Evolutionary conservation across 2,329 filamentous ascomycete genomes (phyloP), one percentile per base, ranked within the genome.

Genomic region (Aspergillus sp.): DNA sequence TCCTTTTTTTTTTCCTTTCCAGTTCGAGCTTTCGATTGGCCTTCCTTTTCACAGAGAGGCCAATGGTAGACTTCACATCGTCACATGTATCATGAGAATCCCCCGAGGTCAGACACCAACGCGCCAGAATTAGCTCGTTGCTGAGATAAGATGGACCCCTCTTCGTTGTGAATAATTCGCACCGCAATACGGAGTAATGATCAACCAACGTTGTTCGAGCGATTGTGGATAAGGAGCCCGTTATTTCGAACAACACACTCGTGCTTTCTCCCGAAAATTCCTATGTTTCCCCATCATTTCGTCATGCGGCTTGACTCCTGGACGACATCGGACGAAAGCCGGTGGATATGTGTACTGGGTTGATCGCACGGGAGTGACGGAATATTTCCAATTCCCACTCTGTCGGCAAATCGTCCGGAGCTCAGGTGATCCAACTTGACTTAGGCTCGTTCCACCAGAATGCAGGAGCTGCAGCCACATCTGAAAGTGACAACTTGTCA

Each of bases 391-490:
- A 33, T 52, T 51, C 46, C 39, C 27, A 30, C 27, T 9, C 27
- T 56, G 33, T 51, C 55, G 49, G 50, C 56, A 61, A 63, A 65
- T 59, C 59, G 55, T 60, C 60, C 57, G 63, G 51, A 34, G 44
- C 52, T 62, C 59, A 64, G 59, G 53, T 64, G 59, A 64, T 54
- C 54, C 46, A 56, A 34, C 54, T 55, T 52, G 56, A 57, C 56
- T 55, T 53, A 60, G 59, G 54, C 53, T 58, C 57, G 57, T 64
- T 55, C 57, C 59, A 62, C 47, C 56, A 63, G 54, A 48, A 48
- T 42, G 50, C 54, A 54, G 58, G 45, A 54, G 62, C 66, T 68
- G 64, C 69, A 65, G 66, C 68, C 68, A 70, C 68, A 70, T 67
- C 66, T 64, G 62, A 60, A 66, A 51, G 40, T 56, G 57, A 19